Evolutionary conservation across 1,284 basidiomycete genomes (phyloP), one percentile per base, ranked within the genome.

Genomic region (Marasmius fiardii): DNA sequence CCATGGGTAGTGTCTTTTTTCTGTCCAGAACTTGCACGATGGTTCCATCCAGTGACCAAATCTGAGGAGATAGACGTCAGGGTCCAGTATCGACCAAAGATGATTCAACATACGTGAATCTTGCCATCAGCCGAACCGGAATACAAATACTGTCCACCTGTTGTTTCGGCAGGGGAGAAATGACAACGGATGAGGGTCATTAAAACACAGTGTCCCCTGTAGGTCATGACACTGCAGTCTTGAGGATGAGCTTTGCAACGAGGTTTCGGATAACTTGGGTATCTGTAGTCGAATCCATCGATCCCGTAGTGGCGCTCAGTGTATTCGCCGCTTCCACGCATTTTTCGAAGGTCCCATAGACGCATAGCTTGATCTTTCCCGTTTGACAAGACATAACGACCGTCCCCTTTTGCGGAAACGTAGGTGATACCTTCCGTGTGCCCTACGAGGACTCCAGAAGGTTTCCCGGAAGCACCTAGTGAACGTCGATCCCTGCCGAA

Each of bases 221-320:
- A 99, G 1, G 93, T 92, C 95, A 98, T 98, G 49, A 99, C 88
- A 60, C 92, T 94, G 68, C 92, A 94, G 68, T 99, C 95, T 59
- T 85, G 75, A 1, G 96, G 95, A 65, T 80, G 78, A 4, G 82
- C 79, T 28, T 73, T 68, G 63, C 76, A 79, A 56, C 72, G 76
- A 10, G 89, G 89, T 54, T 76, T 80, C 0, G 86, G 83, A 65
- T 92, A 92, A 51, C 71, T 68, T n/a, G 81, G 79, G 59, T 83
- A 79, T 61, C 88, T 90, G 59, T 96, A 98, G 68, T 98, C 95
- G 65, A 83, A 98, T 54, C 79, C 71, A 1, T 66, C 67, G 58
- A 85, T 76, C 4, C 90, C 88, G 67, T 88, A 94, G 56, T 72
- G 63, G 11, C 70, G 72, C 11, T 65, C 64, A 52, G 91, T 85